Evolutionary conservation across 768 basidiomycete species (phyloP).

Genomic region (Tricholoma furcatifolium): DNA sequence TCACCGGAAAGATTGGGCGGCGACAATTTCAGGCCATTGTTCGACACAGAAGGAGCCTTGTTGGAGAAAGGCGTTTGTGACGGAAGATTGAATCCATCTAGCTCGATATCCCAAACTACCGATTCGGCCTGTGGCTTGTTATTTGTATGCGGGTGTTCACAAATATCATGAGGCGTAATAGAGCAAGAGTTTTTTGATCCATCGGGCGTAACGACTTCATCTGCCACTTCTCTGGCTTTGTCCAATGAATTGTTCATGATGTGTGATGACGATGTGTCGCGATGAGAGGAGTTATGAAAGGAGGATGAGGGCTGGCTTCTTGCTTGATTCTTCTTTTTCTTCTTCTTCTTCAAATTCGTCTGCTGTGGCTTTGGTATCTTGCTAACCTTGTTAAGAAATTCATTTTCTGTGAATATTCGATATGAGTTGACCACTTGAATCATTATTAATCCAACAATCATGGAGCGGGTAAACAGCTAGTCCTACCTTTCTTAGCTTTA

Average conservation of each 20-base stretch:
- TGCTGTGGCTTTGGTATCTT: not conserved
- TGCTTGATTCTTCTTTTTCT: not conserved
- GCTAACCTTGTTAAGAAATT: conserved; percentile 8
- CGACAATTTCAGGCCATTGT: conserved; percentile 29
- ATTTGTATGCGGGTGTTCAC: not conserved
- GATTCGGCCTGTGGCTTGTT: conserved; percentile 28
- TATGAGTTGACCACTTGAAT: not conserved
- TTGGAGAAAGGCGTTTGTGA: conserved; percentile 8
- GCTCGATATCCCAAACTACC: conserved; percentile 58
- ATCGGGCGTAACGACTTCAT: not conserved
- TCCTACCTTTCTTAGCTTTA: conserved; percentile 25
- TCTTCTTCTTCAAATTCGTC: not conserved
- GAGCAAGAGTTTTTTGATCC: not conserved
- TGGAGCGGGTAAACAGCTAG: not conserved
- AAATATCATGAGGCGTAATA: not conserved
- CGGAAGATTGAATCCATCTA: conserved; percentile 27
- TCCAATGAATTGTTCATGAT: not conserved
- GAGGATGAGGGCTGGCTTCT: not conserved
- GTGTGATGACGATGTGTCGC: not conserved
- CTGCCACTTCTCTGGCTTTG: not conserved
- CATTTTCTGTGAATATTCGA: conserved; percentile 2
- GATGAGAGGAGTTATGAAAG: not conserved
- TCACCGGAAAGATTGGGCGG: not conserved
- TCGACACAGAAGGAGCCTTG: conserved; percentile 26
- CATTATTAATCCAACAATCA: not conserved